phyloP scores from a whole-genome alignment of 768 basidiomycete genomes.

The Tremella mesenterica region DNA sequence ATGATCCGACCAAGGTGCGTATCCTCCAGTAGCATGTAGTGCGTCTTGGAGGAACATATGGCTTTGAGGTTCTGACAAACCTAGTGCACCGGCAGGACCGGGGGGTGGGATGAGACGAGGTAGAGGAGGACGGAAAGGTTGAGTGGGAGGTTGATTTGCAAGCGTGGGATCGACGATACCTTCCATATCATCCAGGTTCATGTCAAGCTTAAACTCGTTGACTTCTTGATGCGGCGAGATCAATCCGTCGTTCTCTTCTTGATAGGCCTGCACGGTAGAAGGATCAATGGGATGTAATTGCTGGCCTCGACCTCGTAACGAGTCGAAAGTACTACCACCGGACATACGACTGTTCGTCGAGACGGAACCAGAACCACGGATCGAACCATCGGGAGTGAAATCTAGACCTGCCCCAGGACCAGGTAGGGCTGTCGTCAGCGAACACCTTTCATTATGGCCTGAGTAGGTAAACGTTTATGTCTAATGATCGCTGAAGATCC shows the following conservation, averaged over 20 bases:
- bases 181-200: constrained; percentile 66
- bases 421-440: too few species aligned
- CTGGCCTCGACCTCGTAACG: neutral
- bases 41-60: constrained; percentile 24
- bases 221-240: constrained; percentile 28
- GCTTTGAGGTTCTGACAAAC: neutral
- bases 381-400: constrained; percentile 8
- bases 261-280: neutral
- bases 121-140: constrained; percentile 1
- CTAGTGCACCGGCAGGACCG: constrained; percentile 1
- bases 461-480: too few species aligned
- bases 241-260: constrained; percentile 11
- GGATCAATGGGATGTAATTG: neutral
- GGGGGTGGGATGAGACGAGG: constrained; percentile 1
- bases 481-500: too few species aligned
- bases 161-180: constrained; percentile 59
- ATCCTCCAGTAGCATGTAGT: constrained; percentile 13
- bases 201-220: constrained; percentile 52
- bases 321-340: neutral
- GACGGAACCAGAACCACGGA: constrained; percentile 19
- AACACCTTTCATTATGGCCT: too few species aligned
- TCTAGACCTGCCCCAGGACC: too few species aligned
- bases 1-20: too few species aligned
- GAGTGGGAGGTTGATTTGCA: constrained; percentile 11
- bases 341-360: neutral